Conservation (phyloP, 208 protist genomes). For the Leishmania major region DNA sequence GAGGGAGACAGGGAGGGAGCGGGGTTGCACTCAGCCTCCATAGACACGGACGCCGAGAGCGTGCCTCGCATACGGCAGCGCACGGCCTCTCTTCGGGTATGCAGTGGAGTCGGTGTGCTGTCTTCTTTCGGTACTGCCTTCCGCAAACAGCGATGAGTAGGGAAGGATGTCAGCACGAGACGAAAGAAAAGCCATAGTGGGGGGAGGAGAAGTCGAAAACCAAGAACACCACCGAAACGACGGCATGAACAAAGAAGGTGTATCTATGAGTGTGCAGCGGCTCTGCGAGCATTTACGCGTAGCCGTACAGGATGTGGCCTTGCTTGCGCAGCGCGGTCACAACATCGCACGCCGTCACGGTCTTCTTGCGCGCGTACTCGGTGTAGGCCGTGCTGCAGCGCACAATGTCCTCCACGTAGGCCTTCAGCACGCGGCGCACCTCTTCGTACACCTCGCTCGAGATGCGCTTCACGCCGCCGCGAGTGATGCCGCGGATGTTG, state of each 20-base stretch:
- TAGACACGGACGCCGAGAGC: not conserved
- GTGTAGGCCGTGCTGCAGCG: slow-evolving; percentile 85
- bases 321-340: slow-evolving; percentile 89
- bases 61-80: not conserved
- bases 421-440: slow-evolving; percentile 80
- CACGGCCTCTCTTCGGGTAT: not conserved
- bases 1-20: not conserved
- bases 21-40: not conserved
- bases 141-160: not conserved
- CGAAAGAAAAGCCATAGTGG: not conserved
- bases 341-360: slow-evolving; percentile 83
- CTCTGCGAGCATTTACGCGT: slow-evolving; percentile 38
- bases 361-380: slow-evolving; percentile 83
- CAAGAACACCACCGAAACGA: not conserved
- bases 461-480: slow-evolving; percentile 88
- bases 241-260: not conserved
- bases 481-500: slow-evolving; percentile 33
- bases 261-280: not conserved
- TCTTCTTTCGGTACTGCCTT: not conserved
- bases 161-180: not conserved
- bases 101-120: not conserved
- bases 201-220: not conserved
- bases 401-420: slow-evolving; percentile 84
- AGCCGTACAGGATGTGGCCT: slow-evolving; percentile 91
- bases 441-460: slow-evolving; percentile 66